A percentile compares a stretch with the other conserved stretches of the same genome.
Evolutionary conservation across 257 asterid species (phyloP).

Genomic region (Plectranthus barbatus): DNA sequence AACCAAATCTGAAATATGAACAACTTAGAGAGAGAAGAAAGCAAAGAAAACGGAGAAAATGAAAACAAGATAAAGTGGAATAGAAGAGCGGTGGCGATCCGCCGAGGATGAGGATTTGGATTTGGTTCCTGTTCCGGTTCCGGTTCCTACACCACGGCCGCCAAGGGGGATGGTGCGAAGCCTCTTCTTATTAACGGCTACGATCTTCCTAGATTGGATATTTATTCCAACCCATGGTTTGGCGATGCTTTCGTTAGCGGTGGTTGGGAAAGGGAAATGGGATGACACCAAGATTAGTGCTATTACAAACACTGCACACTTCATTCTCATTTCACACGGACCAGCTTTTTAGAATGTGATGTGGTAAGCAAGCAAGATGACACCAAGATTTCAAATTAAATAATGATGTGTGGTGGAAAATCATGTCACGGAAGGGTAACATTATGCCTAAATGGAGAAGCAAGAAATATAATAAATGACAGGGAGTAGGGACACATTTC

Average conservation of each 20-base stretch:
- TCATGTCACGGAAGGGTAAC: too few species aligned
- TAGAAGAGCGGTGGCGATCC: background rate
- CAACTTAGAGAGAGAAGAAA: constrained; percentile 9
- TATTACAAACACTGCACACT: background rate
- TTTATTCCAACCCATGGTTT: background rate
- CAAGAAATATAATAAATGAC: too few species aligned
- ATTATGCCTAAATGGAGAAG: too few species aligned
- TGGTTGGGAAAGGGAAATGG: background rate
- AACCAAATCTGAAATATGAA: background rate
- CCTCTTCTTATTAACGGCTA: constrained; percentile 21
- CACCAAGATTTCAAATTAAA: background rate
- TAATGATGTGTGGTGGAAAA: background rate
- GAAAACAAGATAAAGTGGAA: constrained; percentile 6
- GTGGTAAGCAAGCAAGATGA: background rate
- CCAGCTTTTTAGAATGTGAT: too few species aligned
- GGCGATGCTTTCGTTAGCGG: background rate
- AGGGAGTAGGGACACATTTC: background rate
- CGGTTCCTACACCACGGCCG: background rate
- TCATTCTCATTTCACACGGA: constrained; percentile 8
- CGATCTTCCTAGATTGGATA: constrained; percentile 5
- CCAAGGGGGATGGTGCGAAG: constrained; percentile 1
- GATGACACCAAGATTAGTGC: constrained; percentile 15
- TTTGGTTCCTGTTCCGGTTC: too few species aligned
- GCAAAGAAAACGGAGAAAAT: constrained; percentile 16
- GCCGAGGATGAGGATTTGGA: constrained; percentile 17